phyloP scores from a whole-genome alignment of 768 basidiomycete species.

The Jaapia argillacea region DNA sequence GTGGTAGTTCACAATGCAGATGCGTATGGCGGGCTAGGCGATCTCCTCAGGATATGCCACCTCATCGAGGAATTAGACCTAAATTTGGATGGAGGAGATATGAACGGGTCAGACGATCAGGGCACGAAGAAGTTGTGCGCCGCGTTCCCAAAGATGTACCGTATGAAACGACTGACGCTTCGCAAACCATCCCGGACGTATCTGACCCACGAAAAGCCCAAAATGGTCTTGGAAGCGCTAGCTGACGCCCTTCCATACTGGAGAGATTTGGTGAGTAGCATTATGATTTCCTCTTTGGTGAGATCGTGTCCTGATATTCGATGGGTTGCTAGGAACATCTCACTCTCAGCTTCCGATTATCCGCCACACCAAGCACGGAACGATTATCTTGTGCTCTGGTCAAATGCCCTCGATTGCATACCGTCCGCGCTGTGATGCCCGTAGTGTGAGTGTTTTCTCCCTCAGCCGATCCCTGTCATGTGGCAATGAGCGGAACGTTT shows the following conservation, averaged over 20 bases:
- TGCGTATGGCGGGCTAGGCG: slow-evolving; percentile 24
- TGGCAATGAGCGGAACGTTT: no score
- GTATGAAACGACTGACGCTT: slow-evolving; percentile 32
- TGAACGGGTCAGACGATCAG: slow-evolving; percentile 8
- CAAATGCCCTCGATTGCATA: background rate
- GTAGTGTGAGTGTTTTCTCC: no score
- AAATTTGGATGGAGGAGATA: slow-evolving; percentile 14
- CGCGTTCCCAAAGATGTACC: slow-evolving; percentile 21
- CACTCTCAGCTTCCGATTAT: background rate
- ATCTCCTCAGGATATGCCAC: slow-evolving; percentile 20
- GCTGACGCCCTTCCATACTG: slow-evolving; percentile 31
- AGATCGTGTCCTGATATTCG: background rate
- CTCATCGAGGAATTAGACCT: slow-evolving; percentile 26
- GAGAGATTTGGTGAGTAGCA: slow-evolving; percentile 30
- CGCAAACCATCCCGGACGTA: slow-evolving; percentile 38
- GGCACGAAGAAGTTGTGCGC: slow-evolving; percentile 26
- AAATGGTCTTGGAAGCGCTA: slow-evolving; percentile 29
- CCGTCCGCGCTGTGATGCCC: background rate
- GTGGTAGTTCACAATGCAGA: slow-evolving; percentile 26
- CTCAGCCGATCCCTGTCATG: no score
- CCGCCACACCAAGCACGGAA: background rate
- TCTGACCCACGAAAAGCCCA: slow-evolving; percentile 35
- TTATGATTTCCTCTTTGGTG: background rate
- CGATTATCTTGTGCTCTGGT: background rate
- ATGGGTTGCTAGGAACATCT: background rate